Evolutionary conservation across 2,329 filamentous ascomycete genomes (phyloP).

Genomic region (Sclerotinia spermophila): DNA sequence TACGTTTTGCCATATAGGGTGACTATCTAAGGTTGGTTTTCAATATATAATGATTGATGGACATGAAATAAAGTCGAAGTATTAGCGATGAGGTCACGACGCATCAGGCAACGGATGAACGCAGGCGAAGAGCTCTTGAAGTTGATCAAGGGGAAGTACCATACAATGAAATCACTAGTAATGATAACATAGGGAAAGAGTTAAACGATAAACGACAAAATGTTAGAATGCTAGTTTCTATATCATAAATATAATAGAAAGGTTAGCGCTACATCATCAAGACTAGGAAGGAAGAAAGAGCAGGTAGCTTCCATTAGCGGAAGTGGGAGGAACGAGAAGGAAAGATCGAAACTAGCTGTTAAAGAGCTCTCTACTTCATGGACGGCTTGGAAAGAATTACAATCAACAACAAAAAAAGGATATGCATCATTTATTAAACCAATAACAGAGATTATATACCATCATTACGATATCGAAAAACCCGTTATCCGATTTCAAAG

Average conservation of each 20-base stretch:
- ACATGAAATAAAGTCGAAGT: background rate
- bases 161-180: background rate
- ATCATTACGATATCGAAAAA: background rate
- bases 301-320: background rate
- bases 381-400: background rate
- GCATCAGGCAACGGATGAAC: background rate
- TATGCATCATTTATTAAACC: background rate
- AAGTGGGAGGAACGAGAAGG: background rate
- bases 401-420: background rate
- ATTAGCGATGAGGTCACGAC: background rate
- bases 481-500: background rate
- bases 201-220: background rate
- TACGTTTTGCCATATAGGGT: background rate
- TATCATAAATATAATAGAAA: background rate
- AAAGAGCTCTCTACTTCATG: background rate
- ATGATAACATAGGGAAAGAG: accelerated
- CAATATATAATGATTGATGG: background rate
- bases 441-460: background rate
- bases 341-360: background rate
- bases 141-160: background rate
- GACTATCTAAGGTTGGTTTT: background rate
- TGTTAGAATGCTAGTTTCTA: background rate
- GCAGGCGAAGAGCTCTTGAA: background rate
- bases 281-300: no score
- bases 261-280: no score